phyloP scores from a whole-genome alignment of 208 protist species.

The Wallacemonas sp. region DNA sequence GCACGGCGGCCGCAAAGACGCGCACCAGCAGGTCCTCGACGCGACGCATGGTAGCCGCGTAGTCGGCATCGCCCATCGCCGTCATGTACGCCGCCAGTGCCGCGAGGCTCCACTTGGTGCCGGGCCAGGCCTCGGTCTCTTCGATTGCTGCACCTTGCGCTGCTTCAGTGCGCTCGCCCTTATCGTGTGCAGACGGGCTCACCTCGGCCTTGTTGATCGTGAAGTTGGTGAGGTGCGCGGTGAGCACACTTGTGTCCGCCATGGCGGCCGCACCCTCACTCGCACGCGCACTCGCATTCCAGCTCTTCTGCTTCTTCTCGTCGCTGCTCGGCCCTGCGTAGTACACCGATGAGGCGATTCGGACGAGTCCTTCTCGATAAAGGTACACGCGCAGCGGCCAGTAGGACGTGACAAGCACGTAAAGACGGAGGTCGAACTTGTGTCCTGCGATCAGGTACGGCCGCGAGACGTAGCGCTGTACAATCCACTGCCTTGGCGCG shows the following conservation, averaged over 20 bases:
- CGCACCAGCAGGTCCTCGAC: constrained; percentile 77
- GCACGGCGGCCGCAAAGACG: constrained; percentile 65
- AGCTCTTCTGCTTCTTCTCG: no score
- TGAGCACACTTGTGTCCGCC: constrained; percentile 29
- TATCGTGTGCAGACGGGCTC: no score
- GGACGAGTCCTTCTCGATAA: constrained; percentile 88
- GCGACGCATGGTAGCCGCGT: constrained; percentile 47
- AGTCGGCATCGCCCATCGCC: constrained; percentile 28
- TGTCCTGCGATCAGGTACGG: constrained; percentile 84
- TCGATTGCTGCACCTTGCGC: no score
- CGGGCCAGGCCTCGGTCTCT: constrained; percentile 19
- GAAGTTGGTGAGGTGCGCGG: constrained; percentile 91
- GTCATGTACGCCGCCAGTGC: constrained; percentile 52
- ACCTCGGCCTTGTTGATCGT: constrained; percentile 90
- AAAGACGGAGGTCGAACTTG: constrained; percentile 94
- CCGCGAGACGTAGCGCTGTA: constrained; percentile 79
- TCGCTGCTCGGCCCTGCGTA: constrained; percentile 1
- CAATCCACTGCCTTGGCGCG: constrained; percentile 31
- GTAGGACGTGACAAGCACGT: constrained; percentile 89
- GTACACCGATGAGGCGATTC: constrained; percentile 84
- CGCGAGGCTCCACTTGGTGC: constrained; percentile 63
- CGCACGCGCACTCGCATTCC: neutral
- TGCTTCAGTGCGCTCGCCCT: no score
- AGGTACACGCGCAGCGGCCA: constrained; percentile 82
- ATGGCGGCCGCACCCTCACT: constrained; percentile 15